These are phyloP conservation scores for Lentinula sp. DNA, from an alignment of 768 basidiomycete genomes.

Conservation along the genomic window DNA sequence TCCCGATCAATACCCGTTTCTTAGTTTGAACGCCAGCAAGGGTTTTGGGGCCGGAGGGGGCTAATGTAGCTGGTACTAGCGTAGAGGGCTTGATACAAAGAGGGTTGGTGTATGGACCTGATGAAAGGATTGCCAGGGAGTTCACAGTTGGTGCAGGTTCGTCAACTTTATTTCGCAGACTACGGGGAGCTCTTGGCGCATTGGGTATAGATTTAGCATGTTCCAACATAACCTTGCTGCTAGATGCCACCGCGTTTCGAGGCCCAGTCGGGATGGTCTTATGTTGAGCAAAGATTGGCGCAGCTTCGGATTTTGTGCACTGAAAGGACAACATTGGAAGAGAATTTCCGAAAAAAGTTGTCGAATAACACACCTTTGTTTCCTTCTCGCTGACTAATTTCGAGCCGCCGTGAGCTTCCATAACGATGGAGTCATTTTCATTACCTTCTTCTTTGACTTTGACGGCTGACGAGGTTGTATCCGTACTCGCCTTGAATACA, in stretches of 20 bases:
- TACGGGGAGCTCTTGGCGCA: constrained; percentile 8
- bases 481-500: neutral
- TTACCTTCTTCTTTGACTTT: neutral
- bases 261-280: neutral
- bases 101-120: constrained; percentile 44
- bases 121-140: constrained; percentile 31
- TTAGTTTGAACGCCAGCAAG: constrained; percentile 17
- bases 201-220: constrained; percentile 5
- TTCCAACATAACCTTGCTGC: constrained; percentile 24
- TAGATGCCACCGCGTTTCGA: constrained; percentile 29
- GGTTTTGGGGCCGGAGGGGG: constrained; percentile 21
- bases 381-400: neutral
- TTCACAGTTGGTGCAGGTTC: constrained; percentile 21
- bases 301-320: neutral
- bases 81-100: constrained; percentile 47
- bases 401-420: neutral
- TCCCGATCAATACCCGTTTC: constrained; percentile 40
- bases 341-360: neutral
- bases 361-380: neutral
- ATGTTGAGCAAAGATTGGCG: neutral
- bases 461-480: neutral
- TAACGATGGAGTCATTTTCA: neutral
- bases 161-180: constrained; percentile 17
- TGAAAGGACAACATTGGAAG: neutral
- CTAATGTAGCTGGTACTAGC: constrained; percentile 11